Base-by-base conservation (phyloP, 352 stramenopile species). In the Pythium aquatile region DNA sequence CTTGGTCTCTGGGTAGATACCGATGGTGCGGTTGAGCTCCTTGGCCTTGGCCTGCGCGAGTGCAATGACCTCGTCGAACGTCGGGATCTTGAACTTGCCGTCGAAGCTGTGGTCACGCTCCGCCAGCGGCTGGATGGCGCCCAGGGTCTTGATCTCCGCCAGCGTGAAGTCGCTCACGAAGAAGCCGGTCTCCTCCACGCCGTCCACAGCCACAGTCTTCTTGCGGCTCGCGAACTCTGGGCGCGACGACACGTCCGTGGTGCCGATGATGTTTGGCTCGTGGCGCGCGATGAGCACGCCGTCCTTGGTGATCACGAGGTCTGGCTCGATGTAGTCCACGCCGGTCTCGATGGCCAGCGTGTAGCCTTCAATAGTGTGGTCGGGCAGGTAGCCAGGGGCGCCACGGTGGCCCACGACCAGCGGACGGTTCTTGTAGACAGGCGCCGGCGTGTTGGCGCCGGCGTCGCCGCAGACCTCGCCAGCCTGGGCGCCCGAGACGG, bases 131-230 rank as follows among this genome's bases (percentile, higher is more conserved):
- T 98, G 91, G 39, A 85, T 78, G 32, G 91, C 79, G 11, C 77
- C 65, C 40, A 98, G 77, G 55, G 83, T 79, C 75, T 97, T 90
- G 65, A 98, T 87, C 77, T 98, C 91, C 14, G 74, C 77, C 28
- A 94, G 80, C 40, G 87, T 95, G 83, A 98, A 98, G 66, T 98
- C 88, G 63, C 83, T 91, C 46, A 91, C 83, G 70, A 91, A 98
- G 71, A 90, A 98, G 32, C 62, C 62, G 13, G 32, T 55, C 7
- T 69, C 62, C 6, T 87, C 85, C 40, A 70, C 68, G 55, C 82
- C 84, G 61, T 91, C 83, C 6, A 91, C 63, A 24, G 69, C 74
- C 52, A 85, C 74, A 37, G 72, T 62, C 40, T 62, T 61, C 61
- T 61, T 68, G 32, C 54, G 61, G 65, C 80, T 74, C 49, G 79